Evolutionary conservation across 805 yeast species (phyloP), one percentile per base, ranked within the genome.

Genomic region (Ogataea paraovalis): DNA sequence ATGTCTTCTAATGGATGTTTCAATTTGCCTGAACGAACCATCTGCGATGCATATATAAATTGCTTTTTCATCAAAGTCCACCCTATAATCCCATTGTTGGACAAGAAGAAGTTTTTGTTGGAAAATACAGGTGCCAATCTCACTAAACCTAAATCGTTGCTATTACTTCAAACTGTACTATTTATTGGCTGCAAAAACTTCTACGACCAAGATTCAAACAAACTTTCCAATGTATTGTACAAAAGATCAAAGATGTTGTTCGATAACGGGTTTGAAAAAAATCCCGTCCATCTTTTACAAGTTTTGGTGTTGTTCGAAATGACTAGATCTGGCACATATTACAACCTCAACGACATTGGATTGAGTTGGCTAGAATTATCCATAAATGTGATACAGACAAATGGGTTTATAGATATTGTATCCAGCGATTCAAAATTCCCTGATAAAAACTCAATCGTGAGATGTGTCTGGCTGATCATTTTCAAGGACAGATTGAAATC

Each of bases 1-100:
- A 68, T 85, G 51, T 74, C 79, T 55, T 56, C 79, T 45, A 68
- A 82, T 48, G 89, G 89, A n/a, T 87, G 88, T 3, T 84, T 85
- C 59, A 65, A 79, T 43, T 64, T 85, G 32, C 92, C 92, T 1
- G 75, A 79, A 8, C 65, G 72, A 39, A 79, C 75, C 18, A 66
- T 84, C 18, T 75, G 84, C 48, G 78, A 76, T 51, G 85, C 79
- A 52, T 67, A 84, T 48, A 72, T 85, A 34, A 72, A 79, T 38
- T 67, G 75, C 42, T 85, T 73, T 64, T 85, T 86, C 56, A 75
- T 72, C 37, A 75, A 75, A 51, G 74, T 83, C 30, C 88, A 85
- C 57, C 90, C 90, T 1, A 54, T 75, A 19, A 73, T 83, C 62
- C 92, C 94, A 9, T 75, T 85, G 25, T 67, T 85, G 44, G 80